phyloP scores from a whole-genome alignment of 225 moss, liverwort and hornwort genomes.

The Lunularia cruciata region DNA sequence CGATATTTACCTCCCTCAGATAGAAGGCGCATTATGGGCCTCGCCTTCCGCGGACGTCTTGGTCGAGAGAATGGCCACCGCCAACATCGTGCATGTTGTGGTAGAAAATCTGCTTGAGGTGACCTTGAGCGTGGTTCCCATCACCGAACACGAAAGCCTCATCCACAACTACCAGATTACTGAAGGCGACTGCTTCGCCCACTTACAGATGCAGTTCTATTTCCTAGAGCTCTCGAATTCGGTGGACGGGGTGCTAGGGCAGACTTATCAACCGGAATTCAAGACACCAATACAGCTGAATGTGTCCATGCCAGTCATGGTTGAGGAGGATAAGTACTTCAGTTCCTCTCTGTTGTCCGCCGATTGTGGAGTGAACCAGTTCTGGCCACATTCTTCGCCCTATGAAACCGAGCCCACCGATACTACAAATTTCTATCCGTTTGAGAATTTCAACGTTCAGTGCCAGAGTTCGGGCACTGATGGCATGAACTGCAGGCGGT shows the following conservation, averaged over 20 bases:
- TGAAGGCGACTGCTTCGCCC: conserved; percentile 41
- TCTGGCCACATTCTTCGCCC: too few species aligned
- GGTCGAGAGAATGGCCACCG: conserved; percentile 17
- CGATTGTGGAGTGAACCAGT: too few species aligned
- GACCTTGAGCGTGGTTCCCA: conserved; percentile 24
- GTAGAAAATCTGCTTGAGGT: conserved; percentile 33
- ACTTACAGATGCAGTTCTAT: conserved; percentile 41
- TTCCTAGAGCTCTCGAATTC: conserved; percentile 29
- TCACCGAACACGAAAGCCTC: conserved; percentile 23
- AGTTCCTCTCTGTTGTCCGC: too few species aligned
- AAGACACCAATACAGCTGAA: too few species aligned
- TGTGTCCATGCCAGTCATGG: too few species aligned
- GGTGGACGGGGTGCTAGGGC: conserved; percentile 36
- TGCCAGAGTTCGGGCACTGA: too few species aligned
- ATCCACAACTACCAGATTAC: conserved; percentile 35
- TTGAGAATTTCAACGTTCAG: too few species aligned
- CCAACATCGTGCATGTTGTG: conserved; percentile 22
- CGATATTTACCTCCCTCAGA: conserved; percentile 4
- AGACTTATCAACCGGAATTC: too few species aligned
- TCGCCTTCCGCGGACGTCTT: conserved; percentile 8
- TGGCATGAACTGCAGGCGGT: too few species aligned
- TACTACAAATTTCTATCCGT: too few species aligned
- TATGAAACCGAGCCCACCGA: too few species aligned
- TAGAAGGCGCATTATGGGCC: conserved; percentile 17
- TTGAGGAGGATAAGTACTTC: too few species aligned